Percentiles rank a stretch among this genome's conserved stretches.
phyloP scores from a whole-genome alignment of 2,329 filamentous ascomycete species.

The Bipolaris sorokiniana region DNA sequence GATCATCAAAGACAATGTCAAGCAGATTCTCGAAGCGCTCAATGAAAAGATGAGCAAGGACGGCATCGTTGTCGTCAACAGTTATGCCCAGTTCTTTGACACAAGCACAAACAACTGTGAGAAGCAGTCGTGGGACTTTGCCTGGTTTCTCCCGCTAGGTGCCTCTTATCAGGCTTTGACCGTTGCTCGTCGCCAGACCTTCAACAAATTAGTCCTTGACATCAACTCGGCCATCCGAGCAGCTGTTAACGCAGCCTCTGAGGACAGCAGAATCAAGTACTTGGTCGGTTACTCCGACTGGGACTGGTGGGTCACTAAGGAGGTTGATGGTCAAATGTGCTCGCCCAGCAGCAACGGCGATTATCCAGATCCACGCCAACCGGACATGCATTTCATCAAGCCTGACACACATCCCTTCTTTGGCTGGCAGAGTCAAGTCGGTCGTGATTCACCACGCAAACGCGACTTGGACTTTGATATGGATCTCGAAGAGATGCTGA shows the following conservation, averaged over 20 bases:
- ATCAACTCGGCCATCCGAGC: slow-evolving; percentile 1
- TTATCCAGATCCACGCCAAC: slow-evolving; percentile 4
- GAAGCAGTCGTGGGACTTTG: slow-evolving; percentile 1
- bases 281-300: slow-evolving; percentile 10
- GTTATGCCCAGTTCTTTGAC: slow-evolving; percentile 7
- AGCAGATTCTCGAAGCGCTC: slow-evolving; percentile 6
- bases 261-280: slow-evolving; percentile 7
- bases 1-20: slow-evolving; percentile 5
- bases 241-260: background rate
- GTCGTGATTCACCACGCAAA: slow-evolving; percentile 3
- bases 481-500: background rate
- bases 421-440: background rate
- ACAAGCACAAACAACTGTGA: slow-evolving; percentile 4
- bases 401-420: slow-evolving; percentile 6
- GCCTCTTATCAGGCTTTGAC: slow-evolving; percentile 5
- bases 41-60: slow-evolving; percentile 11
- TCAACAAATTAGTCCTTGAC: slow-evolving; percentile 10
- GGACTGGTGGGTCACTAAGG: slow-evolving; percentile 7
- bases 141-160: slow-evolving; percentile 8
- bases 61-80: slow-evolving; percentile 6
- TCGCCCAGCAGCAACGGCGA: slow-evolving; percentile 11
- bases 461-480: background rate
- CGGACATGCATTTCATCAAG: slow-evolving; percentile 15
- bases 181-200: slow-evolving; percentile 2
- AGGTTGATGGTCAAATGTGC: slow-evolving; percentile 7